phyloP scores from a whole-genome alignment of 495 filamentous ascomycete genomes.

The Apiosordaria backusii region DNA sequence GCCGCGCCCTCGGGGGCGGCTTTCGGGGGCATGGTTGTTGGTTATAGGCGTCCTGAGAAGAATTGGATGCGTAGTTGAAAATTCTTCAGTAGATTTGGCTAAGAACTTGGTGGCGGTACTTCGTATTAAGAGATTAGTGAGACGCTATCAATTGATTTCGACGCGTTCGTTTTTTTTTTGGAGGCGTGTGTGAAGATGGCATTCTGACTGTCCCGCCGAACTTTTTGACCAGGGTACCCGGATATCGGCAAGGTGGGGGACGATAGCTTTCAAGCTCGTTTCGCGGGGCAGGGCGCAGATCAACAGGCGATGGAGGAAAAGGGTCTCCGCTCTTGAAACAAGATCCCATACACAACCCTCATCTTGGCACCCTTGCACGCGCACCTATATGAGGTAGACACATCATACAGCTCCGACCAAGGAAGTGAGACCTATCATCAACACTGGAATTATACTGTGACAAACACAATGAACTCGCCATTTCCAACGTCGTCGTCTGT shows the following conservation, averaged over 20 bases:
- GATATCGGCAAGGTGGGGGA: neutral
- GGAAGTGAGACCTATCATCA: neutral
- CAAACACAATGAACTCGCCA: constrained; percentile 43
- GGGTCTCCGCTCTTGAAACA: neutral
- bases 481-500: constrained; percentile 69
- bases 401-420: neutral
- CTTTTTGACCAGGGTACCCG: neutral
- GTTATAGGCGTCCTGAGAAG: neutral
- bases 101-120: no score
- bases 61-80: neutral
- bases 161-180: no score
- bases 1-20: constrained; percentile 15
- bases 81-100: no score
- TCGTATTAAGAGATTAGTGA: neutral
- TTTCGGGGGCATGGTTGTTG: constrained; percentile 19
- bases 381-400: neutral
- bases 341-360: neutral
- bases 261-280: neutral
- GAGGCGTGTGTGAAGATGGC: neutral
- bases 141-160: neutral
- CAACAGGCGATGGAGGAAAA: neutral
- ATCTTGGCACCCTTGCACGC: neutral
- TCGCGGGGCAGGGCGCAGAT: neutral
- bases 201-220: neutral
- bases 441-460: constrained; percentile 17